These are phyloP conservation scores for Chaetoceros tenuissimus DNA, from an alignment of 108 stramenopile genomes.

Conservation along the genomic window DNA sequence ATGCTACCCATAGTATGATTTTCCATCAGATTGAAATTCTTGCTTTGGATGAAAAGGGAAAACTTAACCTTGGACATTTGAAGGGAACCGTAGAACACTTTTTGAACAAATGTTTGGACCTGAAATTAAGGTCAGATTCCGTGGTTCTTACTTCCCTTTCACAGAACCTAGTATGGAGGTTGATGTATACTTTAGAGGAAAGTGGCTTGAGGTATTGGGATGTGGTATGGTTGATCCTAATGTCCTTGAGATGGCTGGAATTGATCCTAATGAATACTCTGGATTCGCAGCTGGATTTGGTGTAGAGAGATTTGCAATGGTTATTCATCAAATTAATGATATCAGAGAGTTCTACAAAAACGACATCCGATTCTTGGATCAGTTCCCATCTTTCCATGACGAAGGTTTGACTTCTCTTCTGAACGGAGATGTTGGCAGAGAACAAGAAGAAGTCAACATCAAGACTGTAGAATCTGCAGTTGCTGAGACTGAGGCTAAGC, in stretches of 20 bases:
- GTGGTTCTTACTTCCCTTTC: constrained; percentile 92
- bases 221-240: constrained; percentile 89
- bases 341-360: constrained; percentile 91
- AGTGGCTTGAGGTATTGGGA: constrained; percentile 96
- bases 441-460: too few species aligned
- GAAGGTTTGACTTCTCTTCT: constrained; percentile 20
- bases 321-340: constrained; percentile 91
- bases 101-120: constrained; percentile 57
- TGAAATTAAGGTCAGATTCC: constrained; percentile 66
- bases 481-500: constrained; percentile 2
- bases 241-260: constrained; percentile 66
- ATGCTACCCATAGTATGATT: constrained; percentile 89
- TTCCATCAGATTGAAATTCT: constrained; percentile 96
- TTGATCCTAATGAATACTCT: constrained; percentile 45
- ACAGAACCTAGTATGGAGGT: constrained; percentile 92
- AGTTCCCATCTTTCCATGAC: constrained; percentile 51
- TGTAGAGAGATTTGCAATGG: constrained; percentile 94
- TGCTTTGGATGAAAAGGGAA: constrained; percentile 30
- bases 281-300: constrained; percentile 97
- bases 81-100: constrained; percentile 63
- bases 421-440: constrained; percentile 11
- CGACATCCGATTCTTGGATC: constrained; percentile 80
- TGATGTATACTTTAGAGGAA: constrained; percentile 84
- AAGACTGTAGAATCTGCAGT: constrained; percentile 2
- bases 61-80: constrained; percentile 43